Evolutionary conservation across 257 asterid genomes (phyloP), one percentile per base, ranked within the genome.

Genomic region (Plantago elongata): DNA sequence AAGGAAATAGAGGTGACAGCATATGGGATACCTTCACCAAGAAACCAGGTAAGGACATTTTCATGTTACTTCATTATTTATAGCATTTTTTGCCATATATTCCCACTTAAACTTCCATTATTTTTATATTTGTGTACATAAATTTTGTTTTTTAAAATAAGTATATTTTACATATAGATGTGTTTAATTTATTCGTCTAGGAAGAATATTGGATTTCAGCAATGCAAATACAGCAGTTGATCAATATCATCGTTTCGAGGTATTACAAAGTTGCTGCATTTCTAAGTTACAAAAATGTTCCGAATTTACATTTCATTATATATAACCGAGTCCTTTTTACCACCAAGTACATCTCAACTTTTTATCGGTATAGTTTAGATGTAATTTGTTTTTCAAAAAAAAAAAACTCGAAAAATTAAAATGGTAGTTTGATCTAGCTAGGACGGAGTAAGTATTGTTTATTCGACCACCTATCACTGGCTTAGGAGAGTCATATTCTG

Each of bases 241-340:
- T 88, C 96, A 88, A 58, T 88, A 85, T 62, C 95, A 88, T 77
- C 95, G 96, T 40, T 88, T 85, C 71, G 61, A 77, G 88, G 96
- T 85, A 42, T 22, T 22, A 22, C 27, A 22, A 22, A 22, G 27
- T 22, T 22, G 27, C 27, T 22, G 27, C 27, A 1, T 22, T 22
- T 22, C 27, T 22, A 22, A 22, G 27, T 22, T 22, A 22, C 27
- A 22, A 22, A 22, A 22, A 22, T 22, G 2, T 22, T 22, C 27
- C 27, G 2, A 22, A 22, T 22, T 1, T 22, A 22, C 27, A 22
- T 22, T 22, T 22, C 27, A 2, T 22, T 1, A 22, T 22, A 22
- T 22, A 1, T n/a, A n/a, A n/a, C 27, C 27, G 27, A 22, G 27
- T 22, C 27, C 27, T 22, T 22, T 22, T 22, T 22, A 1, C 27